Conservation (phyloP, 306 rosid species). For the Carpinus viminea region DNA sequence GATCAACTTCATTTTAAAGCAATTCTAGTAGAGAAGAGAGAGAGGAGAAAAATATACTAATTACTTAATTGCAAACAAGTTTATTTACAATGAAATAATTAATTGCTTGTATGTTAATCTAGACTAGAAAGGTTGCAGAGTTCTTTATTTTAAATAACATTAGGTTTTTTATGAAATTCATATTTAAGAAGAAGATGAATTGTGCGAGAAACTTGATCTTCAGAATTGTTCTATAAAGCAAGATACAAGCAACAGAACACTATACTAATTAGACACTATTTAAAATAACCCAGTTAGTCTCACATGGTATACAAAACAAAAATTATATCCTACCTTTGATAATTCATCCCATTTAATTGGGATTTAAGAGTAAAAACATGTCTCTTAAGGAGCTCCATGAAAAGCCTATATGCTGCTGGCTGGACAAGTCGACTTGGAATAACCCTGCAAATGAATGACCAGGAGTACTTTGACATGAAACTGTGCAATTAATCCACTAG, state of each 20-base stretch:
- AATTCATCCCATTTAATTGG: slow-evolving; percentile 61
- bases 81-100: neutral
- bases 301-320: neutral
- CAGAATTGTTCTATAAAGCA: neutral
- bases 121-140: neutral
- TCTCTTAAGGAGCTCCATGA: slow-evolving; percentile 76
- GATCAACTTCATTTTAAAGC: neutral
- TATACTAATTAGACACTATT: neutral
- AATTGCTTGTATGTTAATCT: neutral
- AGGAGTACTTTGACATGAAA: slow-evolving; percentile 7
- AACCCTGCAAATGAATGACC: slow-evolving; percentile 56
- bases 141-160: neutral
- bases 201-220: neutral
- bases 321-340: slow-evolving; percentile 50
- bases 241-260: neutral
- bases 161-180: neutral
- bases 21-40: neutral
- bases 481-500: neutral
- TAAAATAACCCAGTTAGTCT: neutral
- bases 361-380: slow-evolving; percentile 71
- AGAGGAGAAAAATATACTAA: neutral
- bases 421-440: slow-evolving; percentile 72
- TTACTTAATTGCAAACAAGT: neutral
- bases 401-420: slow-evolving; percentile 88
- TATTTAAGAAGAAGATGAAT: neutral